Evolutionary conservation across 495 filamentous ascomycete genomes (phyloP), one percentile per base, ranked within the genome.

Genomic region (Neurospora sp.): DNA sequence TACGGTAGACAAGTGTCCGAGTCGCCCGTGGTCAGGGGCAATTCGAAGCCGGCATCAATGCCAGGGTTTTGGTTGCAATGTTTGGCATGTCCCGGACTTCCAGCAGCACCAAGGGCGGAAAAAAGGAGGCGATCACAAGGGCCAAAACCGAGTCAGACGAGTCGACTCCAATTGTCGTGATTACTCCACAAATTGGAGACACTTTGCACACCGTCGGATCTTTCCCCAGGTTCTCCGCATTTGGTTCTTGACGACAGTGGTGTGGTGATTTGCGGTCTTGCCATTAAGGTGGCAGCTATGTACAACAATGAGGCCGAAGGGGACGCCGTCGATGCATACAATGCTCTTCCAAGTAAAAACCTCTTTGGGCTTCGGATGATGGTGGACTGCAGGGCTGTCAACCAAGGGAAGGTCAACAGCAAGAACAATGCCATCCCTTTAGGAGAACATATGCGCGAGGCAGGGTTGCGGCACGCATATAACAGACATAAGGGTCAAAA

Each of bases 1-100:
- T 94, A 71, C 85, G 86, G 79, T 91, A 82, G 87, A 69, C 53
- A 70, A 78, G 73, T 73, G 72, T 77, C 72, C 79, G 74, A 77
- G 18, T 69, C 35, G 35, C 35, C 71, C 14, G 27, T 65, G 53
- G 53, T 35, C 53, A 65, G 53, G 53, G 22, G 53, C 27, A 31
- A 14, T 35, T 65, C 53, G 14, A 65, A 65, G 27, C 53, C 53
- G 27, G 3, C 53, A 35, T 37, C 53, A 35, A 16, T 18, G 53
- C 53, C 14, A 7, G 53, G 16, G 35, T 18, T 65, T 18, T 65
- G 53, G 14, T 35, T 65, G 53, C 53, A 3, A 27, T 65, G 14
- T 65, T 18, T 61, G 53, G 53, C 53, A 37, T 35, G 27, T 4
- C 22, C 53, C 27, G 35, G 35, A 37, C 53, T 65, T 65, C 14